Conservation (phyloP, 441 rosid genomes). For the Populus trichocarpa region DNA sequence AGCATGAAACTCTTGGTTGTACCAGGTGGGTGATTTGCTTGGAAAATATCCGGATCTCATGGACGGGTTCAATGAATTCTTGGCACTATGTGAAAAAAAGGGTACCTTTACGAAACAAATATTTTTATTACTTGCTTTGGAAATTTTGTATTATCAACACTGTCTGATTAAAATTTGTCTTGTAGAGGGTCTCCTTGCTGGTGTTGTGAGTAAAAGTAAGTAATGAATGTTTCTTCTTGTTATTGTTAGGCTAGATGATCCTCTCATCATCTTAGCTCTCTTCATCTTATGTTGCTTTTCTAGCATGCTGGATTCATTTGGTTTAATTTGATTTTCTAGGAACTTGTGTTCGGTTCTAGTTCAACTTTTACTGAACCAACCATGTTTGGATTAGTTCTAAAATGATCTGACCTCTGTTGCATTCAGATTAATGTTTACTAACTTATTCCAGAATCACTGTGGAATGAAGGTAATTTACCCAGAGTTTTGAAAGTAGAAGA, state of each 20-base stretch:
- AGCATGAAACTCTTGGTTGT: conserved; percentile 24
- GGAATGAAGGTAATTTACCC: conserved; percentile 64
- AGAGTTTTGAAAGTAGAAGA: conserved; percentile 69
- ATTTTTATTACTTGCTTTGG: conserved; percentile 17
- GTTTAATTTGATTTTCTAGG: neutral
- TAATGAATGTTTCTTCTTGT: conserved; percentile 18
- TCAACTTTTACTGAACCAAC: neutral
- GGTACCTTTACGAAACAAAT: conserved; percentile 43
- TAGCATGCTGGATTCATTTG: neutral
- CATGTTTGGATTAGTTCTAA: neutral
- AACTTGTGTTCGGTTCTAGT: neutral
- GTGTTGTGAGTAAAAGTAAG: conserved; percentile 89
- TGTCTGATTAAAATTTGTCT: conserved; percentile 24
- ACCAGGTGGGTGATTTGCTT: conserved; percentile 73
- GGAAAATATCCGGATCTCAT: conserved; percentile 84
- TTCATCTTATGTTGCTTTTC: neutral
- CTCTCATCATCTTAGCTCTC: neutral
- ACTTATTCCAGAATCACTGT: conserved; percentile 47
- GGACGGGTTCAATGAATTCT: conserved; percentile 79
- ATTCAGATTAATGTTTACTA: conserved; percentile 8
- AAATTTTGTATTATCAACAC: conserved; percentile 13
- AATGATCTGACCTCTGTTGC: conserved; percentile 5
- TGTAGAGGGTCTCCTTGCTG: conserved; percentile 92
- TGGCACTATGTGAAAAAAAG: conserved; percentile 79
- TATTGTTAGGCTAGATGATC: neutral